Base-by-base conservation (phyloP, 768 basidiomycete species). In the Trametes gibbosa region DNA sequence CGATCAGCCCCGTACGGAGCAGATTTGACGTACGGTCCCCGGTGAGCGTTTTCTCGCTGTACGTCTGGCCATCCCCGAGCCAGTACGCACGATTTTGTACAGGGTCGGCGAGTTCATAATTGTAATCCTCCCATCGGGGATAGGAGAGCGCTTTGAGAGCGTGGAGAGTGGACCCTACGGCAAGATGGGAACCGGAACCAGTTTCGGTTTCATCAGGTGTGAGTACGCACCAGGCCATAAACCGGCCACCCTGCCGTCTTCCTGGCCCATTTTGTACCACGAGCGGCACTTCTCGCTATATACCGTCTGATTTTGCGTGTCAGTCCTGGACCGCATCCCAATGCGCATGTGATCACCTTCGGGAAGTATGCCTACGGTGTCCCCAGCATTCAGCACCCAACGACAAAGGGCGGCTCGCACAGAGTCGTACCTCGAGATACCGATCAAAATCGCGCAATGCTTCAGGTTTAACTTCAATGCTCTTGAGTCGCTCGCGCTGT, bases 111-210 rank as follows among this genome's bases (percentile, higher is more conserved):
- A 52, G 69, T 63, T 85, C 79, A 58, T 82, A 84, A 41, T 75
- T 75, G 58, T 74, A 86, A 63, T 86, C 84, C 57, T 86, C 85
- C 83, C 84, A 86, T 2, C 84, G 79, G 3, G 84, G 84, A 66
- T 82, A 68, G 32, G 71, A 70, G 9, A 86, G 68, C 3, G 78
- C 75, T 35, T 73, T 76, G 5, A 73, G 69, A 0, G 80, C 82
- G 54, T 82, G 82, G 14, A 81, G 64, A 32, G 76, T 74, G 0
- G 81, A 82, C 12, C 82, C 80, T 81, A 32, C 4, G 17, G 27
- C 13, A n/a, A 0, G 7, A 1, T 21, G 5, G 29, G 23, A 14
- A 42, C 16, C 16, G 21, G 19, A 47, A 16, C 25, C n/a, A 2
- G 24, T 7, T 23, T 4, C 29, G 29, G n/a, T n/a, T n/a, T n/a